Evolutionary conservation across 164 flowering plant genomes (phyloP).

Genomic region (Stephania japonica): DNA sequence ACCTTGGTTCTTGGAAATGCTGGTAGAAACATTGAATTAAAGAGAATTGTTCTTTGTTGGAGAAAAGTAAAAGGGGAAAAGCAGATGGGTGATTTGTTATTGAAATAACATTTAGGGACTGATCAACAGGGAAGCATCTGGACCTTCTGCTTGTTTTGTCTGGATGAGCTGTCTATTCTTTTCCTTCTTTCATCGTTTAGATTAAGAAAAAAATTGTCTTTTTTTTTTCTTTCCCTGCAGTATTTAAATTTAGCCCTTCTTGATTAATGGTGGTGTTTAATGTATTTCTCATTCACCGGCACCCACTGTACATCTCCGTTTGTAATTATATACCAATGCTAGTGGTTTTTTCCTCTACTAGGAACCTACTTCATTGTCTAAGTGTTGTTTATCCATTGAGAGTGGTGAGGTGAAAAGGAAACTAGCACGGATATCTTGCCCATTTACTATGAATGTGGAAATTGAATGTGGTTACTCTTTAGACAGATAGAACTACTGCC

Average conservation of each 20-base stretch:
- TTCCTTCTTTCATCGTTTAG: neutral
- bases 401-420: neutral
- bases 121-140: conserved; percentile 16
- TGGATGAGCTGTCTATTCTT: neutral
- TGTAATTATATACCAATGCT: neutral
- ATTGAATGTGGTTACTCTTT: neutral
- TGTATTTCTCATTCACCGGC: neutral
- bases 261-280: neutral
- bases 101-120: conserved; percentile 17
- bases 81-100: conserved; percentile 1
- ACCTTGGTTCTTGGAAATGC: neutral
- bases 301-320: neutral
- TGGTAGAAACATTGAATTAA: conserved; percentile 3
- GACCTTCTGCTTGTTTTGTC: conserved; percentile 14
- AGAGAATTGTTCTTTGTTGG: conserved; percentile 9
- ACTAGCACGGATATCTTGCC: neutral
- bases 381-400: neutral
- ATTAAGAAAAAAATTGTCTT: neutral
- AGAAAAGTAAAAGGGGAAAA: conserved; percentile 22
- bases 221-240: neutral
- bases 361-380: neutral
- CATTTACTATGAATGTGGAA: neutral
- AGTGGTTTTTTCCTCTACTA: neutral
- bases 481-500: no score
- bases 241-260: neutral